Conservation (phyloP, 106 monocot species). For the Gastrodia elata region DNA sequence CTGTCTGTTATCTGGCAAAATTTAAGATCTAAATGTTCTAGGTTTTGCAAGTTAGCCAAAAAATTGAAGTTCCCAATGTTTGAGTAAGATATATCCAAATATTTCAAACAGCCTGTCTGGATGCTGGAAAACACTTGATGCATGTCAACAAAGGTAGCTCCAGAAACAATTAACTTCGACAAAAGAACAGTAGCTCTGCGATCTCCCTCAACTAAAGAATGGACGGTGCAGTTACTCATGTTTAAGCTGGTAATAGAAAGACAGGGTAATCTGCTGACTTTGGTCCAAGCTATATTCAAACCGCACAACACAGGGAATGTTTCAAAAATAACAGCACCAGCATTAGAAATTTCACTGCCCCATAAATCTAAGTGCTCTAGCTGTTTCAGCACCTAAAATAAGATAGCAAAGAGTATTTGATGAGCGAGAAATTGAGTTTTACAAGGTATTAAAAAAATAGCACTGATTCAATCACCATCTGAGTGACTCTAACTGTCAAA, state of each 20-base stretch:
- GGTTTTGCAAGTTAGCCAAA: slow-evolving; percentile 33
- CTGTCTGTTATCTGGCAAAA: slow-evolving; percentile 34
- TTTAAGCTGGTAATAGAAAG: slow-evolving; percentile 54
- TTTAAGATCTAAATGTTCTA: slow-evolving; percentile 68
- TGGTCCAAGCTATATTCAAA: slow-evolving; percentile 83
- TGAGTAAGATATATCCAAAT: slow-evolving; percentile 65
- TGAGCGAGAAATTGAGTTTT: background rate
- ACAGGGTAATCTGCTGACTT: slow-evolving; percentile 51
- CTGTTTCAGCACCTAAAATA: slow-evolving; percentile 47
- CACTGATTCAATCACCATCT: too few species aligned
- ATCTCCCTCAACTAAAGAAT: slow-evolving; percentile 40
- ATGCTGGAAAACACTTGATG: slow-evolving; percentile 32
- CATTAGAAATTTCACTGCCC: slow-evolving; percentile 69
- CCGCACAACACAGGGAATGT: slow-evolving; percentile 49
- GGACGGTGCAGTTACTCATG: slow-evolving; percentile 71
- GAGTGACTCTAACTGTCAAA: background rate
- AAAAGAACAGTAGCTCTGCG: slow-evolving; percentile 18
- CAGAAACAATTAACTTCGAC: slow-evolving; percentile 41
- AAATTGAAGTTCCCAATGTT: slow-evolving; percentile 30
- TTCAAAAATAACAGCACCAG: slow-evolving; percentile 41
- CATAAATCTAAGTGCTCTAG: slow-evolving; percentile 80
- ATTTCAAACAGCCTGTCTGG: slow-evolving; percentile 30
- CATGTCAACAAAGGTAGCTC: slow-evolving; percentile 41
- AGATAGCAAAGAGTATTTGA: slow-evolving; percentile 6
- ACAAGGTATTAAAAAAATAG: too few species aligned